phyloP scores from a whole-genome alignment of 2,329 filamentous ascomycete species.

The Paraconiothyrium sp. region DNA sequence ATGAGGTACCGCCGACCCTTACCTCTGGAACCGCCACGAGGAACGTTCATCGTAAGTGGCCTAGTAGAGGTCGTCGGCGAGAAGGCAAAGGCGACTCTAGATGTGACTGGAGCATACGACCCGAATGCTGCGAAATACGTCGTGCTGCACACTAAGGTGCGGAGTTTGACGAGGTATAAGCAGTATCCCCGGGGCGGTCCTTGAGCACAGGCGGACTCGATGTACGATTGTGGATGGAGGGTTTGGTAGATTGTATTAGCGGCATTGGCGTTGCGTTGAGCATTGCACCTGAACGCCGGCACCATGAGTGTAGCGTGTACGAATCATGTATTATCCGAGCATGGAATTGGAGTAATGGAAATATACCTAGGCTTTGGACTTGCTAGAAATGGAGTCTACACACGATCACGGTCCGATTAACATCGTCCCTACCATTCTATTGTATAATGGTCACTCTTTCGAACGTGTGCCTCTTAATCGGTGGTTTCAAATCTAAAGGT shows the following conservation, averaged over 20 bases:
- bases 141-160: conserved; percentile 36
- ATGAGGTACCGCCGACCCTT: conserved; percentile 30
- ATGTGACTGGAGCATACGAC: conserved; percentile 58
- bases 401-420: not conserved
- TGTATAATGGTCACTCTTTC: too few relatives aligned
- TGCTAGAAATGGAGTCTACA: not conserved
- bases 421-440: too few relatives aligned
- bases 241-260: conserved; percentile 12
- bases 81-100: conserved; percentile 53
- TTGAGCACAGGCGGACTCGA: conserved; percentile 19
- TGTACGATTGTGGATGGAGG: not conserved
- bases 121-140: conserved; percentile 53
- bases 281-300: not conserved
- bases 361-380: conserved; percentile 6
- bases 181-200: conserved; percentile 53
- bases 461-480: too few relatives aligned
- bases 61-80: conserved; percentile 58
- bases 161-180: conserved; percentile 38
- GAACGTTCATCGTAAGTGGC: conserved; percentile 56
- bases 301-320: conserved; percentile 2
- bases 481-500: too few relatives aligned
- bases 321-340: conserved; percentile 5
- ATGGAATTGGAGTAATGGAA: conserved; percentile 7
- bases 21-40: conserved; percentile 51
- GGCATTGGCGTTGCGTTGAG: conserved; percentile 2